Percentiles rank a stretch among this genome's conserved stretches.
These are phyloP conservation scores for Venturia asperata DNA, from an alignment of 2,329 filamentous ascomycete species.

Conservation along the genomic window DNA sequence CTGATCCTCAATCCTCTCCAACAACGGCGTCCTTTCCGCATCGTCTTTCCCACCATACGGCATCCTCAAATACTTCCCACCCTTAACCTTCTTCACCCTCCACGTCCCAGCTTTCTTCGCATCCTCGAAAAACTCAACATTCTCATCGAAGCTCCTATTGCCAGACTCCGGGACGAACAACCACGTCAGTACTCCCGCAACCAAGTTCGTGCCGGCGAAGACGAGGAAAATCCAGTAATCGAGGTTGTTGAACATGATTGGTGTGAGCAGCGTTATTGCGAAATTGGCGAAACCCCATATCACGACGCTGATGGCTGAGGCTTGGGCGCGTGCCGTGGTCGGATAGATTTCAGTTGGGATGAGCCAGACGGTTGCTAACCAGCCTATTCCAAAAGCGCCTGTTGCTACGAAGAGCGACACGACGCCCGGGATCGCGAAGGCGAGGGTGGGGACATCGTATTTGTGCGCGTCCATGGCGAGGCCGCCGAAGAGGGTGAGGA, in stretches of 20 bases:
- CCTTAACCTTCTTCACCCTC: slow-evolving; percentile 46
- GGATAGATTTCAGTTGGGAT: slow-evolving; percentile 54
- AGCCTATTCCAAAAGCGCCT: slow-evolving; percentile 54
- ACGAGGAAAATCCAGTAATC: slow-evolving; percentile 53
- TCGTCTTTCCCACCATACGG: slow-evolving; percentile 34
- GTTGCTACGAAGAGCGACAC: slow-evolving; percentile 51
- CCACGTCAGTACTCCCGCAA: slow-evolving; percentile 51
- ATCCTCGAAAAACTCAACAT: slow-evolving; percentile 51
- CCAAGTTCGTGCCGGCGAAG: slow-evolving; percentile 48
- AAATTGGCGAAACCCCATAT: slow-evolving; percentile 55
- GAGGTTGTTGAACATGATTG: slow-evolving; percentile 53
- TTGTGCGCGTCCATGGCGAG: slow-evolving; percentile 37
- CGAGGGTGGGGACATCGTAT: slow-evolving; percentile 35
- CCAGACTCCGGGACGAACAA: slow-evolving; percentile 49
- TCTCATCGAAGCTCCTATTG: slow-evolving; percentile 53
- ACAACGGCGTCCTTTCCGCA: slow-evolving; percentile 41
- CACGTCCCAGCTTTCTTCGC: slow-evolving; percentile 47
- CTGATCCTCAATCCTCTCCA: slow-evolving; percentile 40
- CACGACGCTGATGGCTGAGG: slow-evolving; percentile 48
- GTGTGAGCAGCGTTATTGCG: slow-evolving; percentile 49
- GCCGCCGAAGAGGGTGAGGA: slow-evolving; percentile 47
- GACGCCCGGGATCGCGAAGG: slow-evolving; percentile 45
- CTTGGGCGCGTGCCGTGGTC: slow-evolving; percentile 48
- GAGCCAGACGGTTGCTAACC: slow-evolving; percentile 54
- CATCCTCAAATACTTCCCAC: slow-evolving; percentile 45